Base-by-base conservation (phyloP, 164 flowering plant species). In the Dillenia suffruticosa region DNA sequence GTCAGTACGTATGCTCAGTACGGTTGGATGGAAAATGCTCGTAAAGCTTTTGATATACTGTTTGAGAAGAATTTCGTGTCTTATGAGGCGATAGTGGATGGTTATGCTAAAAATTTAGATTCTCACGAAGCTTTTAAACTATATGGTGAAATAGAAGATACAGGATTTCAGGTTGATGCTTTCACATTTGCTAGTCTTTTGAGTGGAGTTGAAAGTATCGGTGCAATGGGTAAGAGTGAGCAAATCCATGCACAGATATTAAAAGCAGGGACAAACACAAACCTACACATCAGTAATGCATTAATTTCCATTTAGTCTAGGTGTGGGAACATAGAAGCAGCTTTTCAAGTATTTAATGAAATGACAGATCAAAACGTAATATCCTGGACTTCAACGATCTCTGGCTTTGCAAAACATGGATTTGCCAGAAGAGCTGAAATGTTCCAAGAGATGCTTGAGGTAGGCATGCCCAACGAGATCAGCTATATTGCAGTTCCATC, bases 311-410 rank as follows among this genome's bases (percentile, higher is more conserved):
- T 92, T 96, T 92, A 92, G 66, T 77, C 96, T 12, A 77, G 79
- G 73, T 90, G 96, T 65, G 98, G 96, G 14, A 57, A 81, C 72
- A 75, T 90, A 57, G 87, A 82, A 47, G 81, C 80, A 43, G 95
- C 91, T 51, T 77, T 63, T 69, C 76, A 63, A 69, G 82, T 82
- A 54, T 92, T 88, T 68, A 49, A 61, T 2, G 70, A 74, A 59
- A 82, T 88, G 91, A 70, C 51, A 1, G 72, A 67, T 56, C 66
- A 68, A 49, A 86, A 89, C 70, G 81, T 92, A 10, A 75, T 90
- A 61, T 84, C 95, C 10, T 92, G 96, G 96, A 92, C 91, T 63
- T 83, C 98, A 13, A 82, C 90, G 66, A 85, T 92, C 55, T 84
- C 87, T 0, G 98, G 92, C 17, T 86, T 81, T 66, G 95, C 95